These are phyloP conservation scores for Fusarium devonianum DNA, from an alignment of 2,329 filamentous ascomycete genomes.

Conservation along the genomic window DNA sequence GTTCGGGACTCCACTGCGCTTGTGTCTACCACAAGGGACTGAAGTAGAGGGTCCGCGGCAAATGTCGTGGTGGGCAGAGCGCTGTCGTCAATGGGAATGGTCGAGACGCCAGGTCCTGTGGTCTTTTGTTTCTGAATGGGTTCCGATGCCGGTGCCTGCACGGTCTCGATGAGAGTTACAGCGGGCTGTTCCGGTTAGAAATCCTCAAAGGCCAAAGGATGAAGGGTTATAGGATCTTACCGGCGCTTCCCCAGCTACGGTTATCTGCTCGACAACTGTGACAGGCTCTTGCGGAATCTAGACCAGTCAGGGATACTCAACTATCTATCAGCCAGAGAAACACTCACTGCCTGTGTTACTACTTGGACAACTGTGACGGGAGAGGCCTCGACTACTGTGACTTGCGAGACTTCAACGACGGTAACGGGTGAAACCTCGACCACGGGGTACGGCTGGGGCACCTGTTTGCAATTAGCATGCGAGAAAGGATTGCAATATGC, in stretches of 20 bases:
- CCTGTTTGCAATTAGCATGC: not conserved
- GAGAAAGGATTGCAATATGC: no score
- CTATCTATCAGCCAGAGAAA: no score
- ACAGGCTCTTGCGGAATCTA: constrained; percentile 14
- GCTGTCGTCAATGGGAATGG: constrained; percentile 40
- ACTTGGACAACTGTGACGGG: constrained; percentile 5
- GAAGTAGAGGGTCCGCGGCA: constrained; percentile 23
- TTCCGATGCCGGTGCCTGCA: constrained; percentile 17
- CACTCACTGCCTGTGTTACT: constrained; percentile 8
- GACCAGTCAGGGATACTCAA: not conserved
- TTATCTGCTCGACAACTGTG: constrained; percentile 5
- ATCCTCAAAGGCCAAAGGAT: no score
- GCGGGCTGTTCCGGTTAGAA: constrained; percentile 21
- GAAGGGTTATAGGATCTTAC: constrained; percentile 25
- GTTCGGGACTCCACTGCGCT: not conserved
- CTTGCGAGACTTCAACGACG: constrained; percentile 16
- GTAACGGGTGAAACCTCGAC: constrained; percentile 24
- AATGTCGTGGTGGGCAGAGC: constrained; percentile 44
- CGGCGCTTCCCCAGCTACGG: constrained; percentile 27
- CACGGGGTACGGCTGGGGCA: constrained; percentile 25
- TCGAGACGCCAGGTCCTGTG: constrained; percentile 39
- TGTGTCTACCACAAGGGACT: constrained; percentile 5
- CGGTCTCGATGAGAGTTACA: constrained; percentile 33
- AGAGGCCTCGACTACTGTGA: constrained; percentile 20
- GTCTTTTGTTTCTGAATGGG: constrained; percentile 5